Conservation (phyloP, 768 basidiomycete genomes). For the Dacryopinax spathularia region DNA sequence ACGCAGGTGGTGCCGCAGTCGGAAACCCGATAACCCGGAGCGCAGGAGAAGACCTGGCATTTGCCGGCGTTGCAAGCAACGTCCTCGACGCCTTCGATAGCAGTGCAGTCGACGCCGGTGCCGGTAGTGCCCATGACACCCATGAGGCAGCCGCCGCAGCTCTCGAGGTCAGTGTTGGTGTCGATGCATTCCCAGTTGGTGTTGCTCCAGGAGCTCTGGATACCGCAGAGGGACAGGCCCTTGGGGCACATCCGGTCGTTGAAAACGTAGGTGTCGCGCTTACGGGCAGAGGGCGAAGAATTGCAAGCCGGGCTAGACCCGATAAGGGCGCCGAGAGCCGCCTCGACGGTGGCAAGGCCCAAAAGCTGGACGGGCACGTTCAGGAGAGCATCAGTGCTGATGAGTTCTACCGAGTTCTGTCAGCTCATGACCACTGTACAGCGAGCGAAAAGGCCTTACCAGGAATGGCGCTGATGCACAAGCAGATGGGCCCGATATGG, state of each 20-base stretch:
- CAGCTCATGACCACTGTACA: neutral
- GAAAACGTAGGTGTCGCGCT: conserved; percentile 2
- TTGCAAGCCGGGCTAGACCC: neutral
- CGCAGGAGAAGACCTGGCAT: conserved; percentile 13
- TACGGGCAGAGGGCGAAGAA: neutral
- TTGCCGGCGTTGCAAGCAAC: conserved; percentile 15
- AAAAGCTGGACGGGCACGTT: neutral
- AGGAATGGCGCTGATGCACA: neutral
- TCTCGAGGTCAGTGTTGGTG: conserved; percentile 15
- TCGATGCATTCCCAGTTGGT: conserved; percentile 18
- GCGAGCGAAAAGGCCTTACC: neutral
- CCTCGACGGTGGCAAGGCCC: neutral
- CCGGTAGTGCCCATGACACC: conserved; percentile 2
- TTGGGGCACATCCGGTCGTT: conserved; percentile 2
- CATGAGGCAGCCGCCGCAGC: conserved; percentile 20
- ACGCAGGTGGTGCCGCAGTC: conserved; percentile 7
- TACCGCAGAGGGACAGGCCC: conserved; percentile 4
- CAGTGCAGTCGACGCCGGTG: conserved; percentile 18
- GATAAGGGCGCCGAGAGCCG: neutral
- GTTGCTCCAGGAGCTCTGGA: conserved; percentile 1
- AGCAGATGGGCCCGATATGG: neutral
- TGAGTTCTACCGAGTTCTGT: neutral
- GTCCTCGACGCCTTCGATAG: conserved; percentile 13
- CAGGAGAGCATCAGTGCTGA: neutral
- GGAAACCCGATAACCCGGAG: conserved; percentile 3